Evolutionary conservation across 1,139 yeast genomes (phyloP), one percentile per base, ranked within the genome.

Genomic region (Kazachstania sp.): DNA sequence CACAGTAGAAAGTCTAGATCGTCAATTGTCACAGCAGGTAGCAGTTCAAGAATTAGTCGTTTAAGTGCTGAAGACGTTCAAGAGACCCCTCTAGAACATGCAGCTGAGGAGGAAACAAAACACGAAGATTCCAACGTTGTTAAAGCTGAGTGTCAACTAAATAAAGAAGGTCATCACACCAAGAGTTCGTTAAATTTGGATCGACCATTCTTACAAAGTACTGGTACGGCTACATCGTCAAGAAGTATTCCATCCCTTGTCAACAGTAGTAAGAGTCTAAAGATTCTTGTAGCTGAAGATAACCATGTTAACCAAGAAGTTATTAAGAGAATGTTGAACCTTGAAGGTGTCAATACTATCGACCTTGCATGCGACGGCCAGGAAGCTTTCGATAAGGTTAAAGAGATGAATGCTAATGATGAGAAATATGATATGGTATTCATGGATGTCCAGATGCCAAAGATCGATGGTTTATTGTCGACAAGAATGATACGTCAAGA

Each of bases 361-460:
- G 81, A 81, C 6, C 68, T 86, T 66, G 97, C 95, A 0, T 77
- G 83, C 51, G 92, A 90, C 65, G 98, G 98, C n/a, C 82, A 79
- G 39, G 94, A 85, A 56, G 97, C 95, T 0, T 79, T 86, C 39
- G 79, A 78, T 28, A 70, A 72, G 45, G 81, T 86, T 2, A 74
- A 76, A 52, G 74, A 73, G 36, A 71, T 81, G 4, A 69, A 72
- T 47, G 50, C 53, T 15, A 47, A 51, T 4, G 61, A 61, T 8
- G 65, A 63, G 15, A 57, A 64, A 23, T 87, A 74, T 63, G 92
- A 86, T 58, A 68, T 92, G 46, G 78, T 92, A 7, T 85, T 92
- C 60, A 90, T 92, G 97, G 98, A 92, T 67, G 87, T 92, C 45
- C 96, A 88, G 65, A 92, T 92, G 98, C 98, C 97, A 2, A 81